Base-by-base conservation (phyloP, 208 protist species). In the Endotrypanum monterogeii region DNA sequence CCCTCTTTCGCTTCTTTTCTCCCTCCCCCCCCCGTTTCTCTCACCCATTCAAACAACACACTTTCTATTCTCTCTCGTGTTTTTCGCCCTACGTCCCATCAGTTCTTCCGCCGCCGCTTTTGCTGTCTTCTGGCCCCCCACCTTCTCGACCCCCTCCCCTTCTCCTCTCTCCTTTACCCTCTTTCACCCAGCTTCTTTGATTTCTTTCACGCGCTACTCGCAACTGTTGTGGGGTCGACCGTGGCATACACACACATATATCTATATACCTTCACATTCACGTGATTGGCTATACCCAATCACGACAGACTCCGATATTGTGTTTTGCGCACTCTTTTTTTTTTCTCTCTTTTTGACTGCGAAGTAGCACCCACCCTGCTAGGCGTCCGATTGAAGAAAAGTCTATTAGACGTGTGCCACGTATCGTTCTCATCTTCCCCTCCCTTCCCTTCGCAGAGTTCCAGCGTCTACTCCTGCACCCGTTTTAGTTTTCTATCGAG, bases 11-110 rank as follows among this genome's bases (percentile, higher is more conserved):
- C 41, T 62, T n/a, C n/a, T 25, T 1, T 48, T 35, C 67, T 32
- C 20, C 60, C 12, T 3, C 60, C 1, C 32, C 30, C 16, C 32
- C 4, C 62, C 25, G 11, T 32, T n/a, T 58, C 2, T 18, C 28
- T 55, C 44, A 9, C 25, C 57, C 67, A 44, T 37, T 46, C 67
- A 71, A 28, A n/a, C 32, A 32, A 30, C 52, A 55, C 67, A 71
- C 32, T 30, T 52, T 46, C 67, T 71, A 55, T 60, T 60, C 51
- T 71, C 51, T 71, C 25, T 44, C 20, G n/a, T 30, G 25, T 23
- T 54, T 69, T 30, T 51, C 25, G 25, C 44, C 44, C 44, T 48
- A 48, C 28, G 65, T 55, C 44, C 65, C 41, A 30, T 44, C 25
- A 35, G 54, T 41, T 48, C 51, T 57, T 71, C 67, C 23, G 28